Evolutionary conservation across 2,329 filamentous ascomycete species (phyloP).

Genomic region (Colletotrichum somersetense): DNA sequence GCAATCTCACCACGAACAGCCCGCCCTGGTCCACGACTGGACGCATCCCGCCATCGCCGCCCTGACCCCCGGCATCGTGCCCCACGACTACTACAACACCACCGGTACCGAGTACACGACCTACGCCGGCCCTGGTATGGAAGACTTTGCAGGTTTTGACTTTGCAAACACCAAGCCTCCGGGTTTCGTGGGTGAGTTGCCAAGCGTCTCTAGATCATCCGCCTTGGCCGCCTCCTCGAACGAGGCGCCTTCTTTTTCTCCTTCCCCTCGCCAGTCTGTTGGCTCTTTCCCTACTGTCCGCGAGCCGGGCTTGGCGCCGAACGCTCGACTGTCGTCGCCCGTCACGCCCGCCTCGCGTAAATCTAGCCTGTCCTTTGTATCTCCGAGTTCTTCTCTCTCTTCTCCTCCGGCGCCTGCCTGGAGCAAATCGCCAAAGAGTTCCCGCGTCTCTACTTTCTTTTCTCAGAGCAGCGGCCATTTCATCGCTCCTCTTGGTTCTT

Average conservation of each 20-base stretch:
- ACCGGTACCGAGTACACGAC: conserved; percentile 67
- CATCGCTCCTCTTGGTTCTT: conserved; percentile 63
- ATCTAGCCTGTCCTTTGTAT: conserved; percentile 49
- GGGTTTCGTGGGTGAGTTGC: conserved; percentile 69
- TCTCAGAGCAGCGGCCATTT: conserved; percentile 66
- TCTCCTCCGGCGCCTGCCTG: conserved; percentile 49
- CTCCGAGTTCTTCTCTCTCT: conserved; percentile 51
- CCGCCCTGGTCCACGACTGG: conserved; percentile 72
- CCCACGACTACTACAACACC: conserved; percentile 65
- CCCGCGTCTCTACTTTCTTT: conserved; percentile 61
- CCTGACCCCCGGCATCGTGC: conserved; percentile 74
- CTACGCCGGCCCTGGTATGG: conserved; percentile 62
- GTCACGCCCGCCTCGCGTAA: conserved; percentile 46
- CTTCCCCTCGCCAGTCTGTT: conserved; percentile 44
- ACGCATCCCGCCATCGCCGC: conserved; percentile 67
- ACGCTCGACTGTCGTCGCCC: conserved; percentile 47
- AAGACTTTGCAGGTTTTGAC: conserved; percentile 64
- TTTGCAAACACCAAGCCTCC: conserved; percentile 61
- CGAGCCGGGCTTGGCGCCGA: conserved; percentile 46
- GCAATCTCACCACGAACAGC: conserved; percentile 70
- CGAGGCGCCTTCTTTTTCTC: conserved; percentile 47
- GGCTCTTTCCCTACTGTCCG: conserved; percentile 42
- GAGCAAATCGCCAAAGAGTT: conserved; percentile 47
- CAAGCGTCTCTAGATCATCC: conserved; percentile 53
- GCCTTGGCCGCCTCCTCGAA: conserved; percentile 34